Evolutionary conservation across 1,284 basidiomycete genomes (phyloP), one percentile per base, ranked within the genome.

Genomic region (Trichosporon inkin): DNA sequence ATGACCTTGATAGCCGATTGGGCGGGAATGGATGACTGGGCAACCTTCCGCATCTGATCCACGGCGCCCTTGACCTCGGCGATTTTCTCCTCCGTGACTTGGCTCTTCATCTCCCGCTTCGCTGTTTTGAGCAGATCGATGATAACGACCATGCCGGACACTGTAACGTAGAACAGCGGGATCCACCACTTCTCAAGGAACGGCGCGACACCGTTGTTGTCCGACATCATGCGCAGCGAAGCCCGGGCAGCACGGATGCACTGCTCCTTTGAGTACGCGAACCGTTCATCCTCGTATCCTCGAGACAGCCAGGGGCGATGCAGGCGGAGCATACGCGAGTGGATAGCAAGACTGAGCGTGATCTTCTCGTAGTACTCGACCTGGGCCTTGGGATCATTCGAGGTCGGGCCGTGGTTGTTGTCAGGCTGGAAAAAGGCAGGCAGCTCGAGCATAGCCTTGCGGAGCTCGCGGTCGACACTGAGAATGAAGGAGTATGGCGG

Each of bases 131-230:
- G 66, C 13, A 80, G 67, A 60, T 80, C 78, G 55, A 77, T 81
- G 59, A 79, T 74, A 36, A 79, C 66, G 19, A 80, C 77, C 47
- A 78, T 67, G 11, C 72, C 75, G 13, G 77, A 75, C 3, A 78
- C 76, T 0, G 77, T 75, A 2, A 78, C 73, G 63, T 78, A 76
- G 64, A 77, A 76, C 36, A 76, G 65, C 1, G 72, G 74, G 41
- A 76, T 69, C 75, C 78, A 80, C 79, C 79, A 80, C 67, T 76
- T 75, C 57, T 80, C 78, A 53, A 80, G 58, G 65, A 79, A 79
- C 13, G 70, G 65, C 20, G 75, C 75, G 4, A 72, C 71, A 0
- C 74, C 74, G 56, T 69, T 63, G 20, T 69, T 66, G 58, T 73
- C 71, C 41, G 68, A 68, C 73, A 80, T 78, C 65, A 80, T 71